A percentile compares a stretch with the other conserved stretches of the same genome.
phyloP scores from a whole-genome alignment of 345 rosid species.

The Populus simonii region DNA sequence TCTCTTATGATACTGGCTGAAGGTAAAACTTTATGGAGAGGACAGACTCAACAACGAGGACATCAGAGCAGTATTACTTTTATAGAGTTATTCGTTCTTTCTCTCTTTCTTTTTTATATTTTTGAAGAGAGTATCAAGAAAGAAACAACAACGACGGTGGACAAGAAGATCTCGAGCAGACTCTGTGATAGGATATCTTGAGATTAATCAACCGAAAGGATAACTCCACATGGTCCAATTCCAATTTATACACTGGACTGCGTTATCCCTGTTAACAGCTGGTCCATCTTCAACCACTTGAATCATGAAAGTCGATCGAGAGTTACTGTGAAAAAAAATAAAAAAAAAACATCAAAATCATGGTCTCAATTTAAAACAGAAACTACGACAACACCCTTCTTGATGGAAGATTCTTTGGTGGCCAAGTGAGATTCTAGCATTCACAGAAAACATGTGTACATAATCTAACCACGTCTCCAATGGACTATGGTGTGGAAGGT shows the following conservation, averaged over 20 bases:
- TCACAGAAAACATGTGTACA: slow-evolving; percentile 15
- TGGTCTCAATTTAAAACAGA: not conserved
- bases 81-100: not conserved
- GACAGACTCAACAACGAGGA: too few relatives aligned
- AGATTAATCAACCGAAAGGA: slow-evolving; percentile 10
- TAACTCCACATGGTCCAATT: not conserved
- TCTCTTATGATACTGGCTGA: not conserved
- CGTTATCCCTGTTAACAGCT: too few relatives aligned
- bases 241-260: not conserved
- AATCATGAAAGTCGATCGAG: not conserved
- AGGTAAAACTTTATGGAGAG: too few relatives aligned
- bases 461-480: slow-evolving; percentile 10
- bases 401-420: not conserved
- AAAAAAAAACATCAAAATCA: not conserved
- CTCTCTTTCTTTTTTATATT: too few relatives aligned
- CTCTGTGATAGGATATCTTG: not conserved
- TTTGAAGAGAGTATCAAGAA: not conserved
- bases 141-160: not conserved
- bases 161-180: not conserved
- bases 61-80: too few relatives aligned
- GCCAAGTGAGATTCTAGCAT: slow-evolving; percentile 4
- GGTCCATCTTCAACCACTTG: slow-evolving; percentile 4
- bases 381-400: not conserved
- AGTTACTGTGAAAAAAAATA: not conserved
- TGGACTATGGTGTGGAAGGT: slow-evolving; percentile 11